Evolutionary conservation across 805 yeast species (phyloP), one percentile per base, ranked within the genome.

Genomic region (Candida chilensis): DNA sequence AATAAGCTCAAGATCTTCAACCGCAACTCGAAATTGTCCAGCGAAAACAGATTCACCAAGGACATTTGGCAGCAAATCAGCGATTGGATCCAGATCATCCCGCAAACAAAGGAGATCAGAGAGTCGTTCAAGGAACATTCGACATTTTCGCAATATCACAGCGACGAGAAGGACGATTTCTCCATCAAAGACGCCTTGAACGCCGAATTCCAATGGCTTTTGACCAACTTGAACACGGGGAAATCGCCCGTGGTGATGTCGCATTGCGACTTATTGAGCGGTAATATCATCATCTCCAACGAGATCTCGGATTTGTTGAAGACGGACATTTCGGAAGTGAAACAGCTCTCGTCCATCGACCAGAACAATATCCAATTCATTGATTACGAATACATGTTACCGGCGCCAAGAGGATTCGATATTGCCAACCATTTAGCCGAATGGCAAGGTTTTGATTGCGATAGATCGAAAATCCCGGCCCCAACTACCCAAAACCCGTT

Each of bases 361-460:
- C 24, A 10, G 38, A 47, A 11, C 54, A 74, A 74, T 0, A 60
- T 77, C 10, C 62, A 71, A 10, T 77, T 78, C 40, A 78, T 78
- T 27, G 87, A 78, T 45, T 78, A 78, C 44, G 87, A 78, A 53
- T 78, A 78, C 42, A 72, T 79, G 71, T 60, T 74, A 37, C 78
- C 78, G 8, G 81, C 80, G 3, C 84, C 86, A 4, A 51, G 87
- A 28, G 86, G 82, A 0, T 78, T 78, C 45, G 87, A 78, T 44
- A 74, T 79, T 15, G 79, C 86, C 10, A 78, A 78, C 40, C 87
- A 78, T 50, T 71, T 78, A 38, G 75, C 77, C 47, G 87, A 78
- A 47, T 78, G 88, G 86, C 92, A 81, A 48, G 92, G 92, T 2
- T 80, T 79, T 41, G 74, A 77, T 37, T 82, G 92, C 48, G 75